These are phyloP conservation scores for Jimgerdemannia flammicorona DNA, from an alignment of 192 early-diverging fungal genomes.

Conservation along the genomic window DNA sequence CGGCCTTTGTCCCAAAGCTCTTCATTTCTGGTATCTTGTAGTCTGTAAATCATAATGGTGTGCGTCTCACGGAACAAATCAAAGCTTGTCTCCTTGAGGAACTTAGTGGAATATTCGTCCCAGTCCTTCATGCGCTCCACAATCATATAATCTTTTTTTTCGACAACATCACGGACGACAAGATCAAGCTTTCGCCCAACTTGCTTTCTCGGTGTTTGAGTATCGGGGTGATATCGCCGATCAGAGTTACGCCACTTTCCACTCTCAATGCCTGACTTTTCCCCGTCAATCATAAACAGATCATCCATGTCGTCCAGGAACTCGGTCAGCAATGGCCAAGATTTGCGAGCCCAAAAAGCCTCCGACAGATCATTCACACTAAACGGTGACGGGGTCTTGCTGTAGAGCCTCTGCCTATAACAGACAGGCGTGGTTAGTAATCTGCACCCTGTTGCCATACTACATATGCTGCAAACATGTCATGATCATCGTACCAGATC, in stretches of 20 bases:
- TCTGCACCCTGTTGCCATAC: background rate
- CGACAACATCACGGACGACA: slow-evolving; percentile 20
- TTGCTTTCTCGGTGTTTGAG: slow-evolving; percentile 14
- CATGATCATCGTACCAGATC: slow-evolving; percentile 17
- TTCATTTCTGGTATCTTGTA: slow-evolving; percentile 17
- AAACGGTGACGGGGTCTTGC: slow-evolving; percentile 24
- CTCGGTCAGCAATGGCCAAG: slow-evolving; percentile 23
- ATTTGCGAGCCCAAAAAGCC: slow-evolving; percentile 24
- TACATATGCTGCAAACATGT: background rate
- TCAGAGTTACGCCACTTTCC: slow-evolving; percentile 16
- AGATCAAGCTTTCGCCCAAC: slow-evolving; percentile 20
- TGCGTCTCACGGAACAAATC: slow-evolving; percentile 26
- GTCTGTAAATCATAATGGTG: slow-evolving; percentile 21
- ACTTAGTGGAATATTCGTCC: slow-evolving; percentile 28
- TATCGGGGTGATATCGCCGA: slow-evolving; percentile 15
- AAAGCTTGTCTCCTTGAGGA: slow-evolving; percentile 21
- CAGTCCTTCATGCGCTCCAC: slow-evolving; percentile 21
- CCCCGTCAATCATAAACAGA: slow-evolving; percentile 25
- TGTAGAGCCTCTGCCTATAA: slow-evolving; percentile 17
- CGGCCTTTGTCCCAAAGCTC: slow-evolving; percentile 14
- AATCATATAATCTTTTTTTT: slow-evolving; percentile 23
- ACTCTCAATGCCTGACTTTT: slow-evolving; percentile 21
- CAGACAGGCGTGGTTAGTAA: background rate
- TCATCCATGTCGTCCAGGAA: slow-evolving; percentile 27
- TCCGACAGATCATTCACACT: slow-evolving; percentile 23